These are phyloP conservation scores for Apiospora aurea DNA, from an alignment of 2,329 filamentous ascomycete genomes.

Conservation along the genomic window DNA sequence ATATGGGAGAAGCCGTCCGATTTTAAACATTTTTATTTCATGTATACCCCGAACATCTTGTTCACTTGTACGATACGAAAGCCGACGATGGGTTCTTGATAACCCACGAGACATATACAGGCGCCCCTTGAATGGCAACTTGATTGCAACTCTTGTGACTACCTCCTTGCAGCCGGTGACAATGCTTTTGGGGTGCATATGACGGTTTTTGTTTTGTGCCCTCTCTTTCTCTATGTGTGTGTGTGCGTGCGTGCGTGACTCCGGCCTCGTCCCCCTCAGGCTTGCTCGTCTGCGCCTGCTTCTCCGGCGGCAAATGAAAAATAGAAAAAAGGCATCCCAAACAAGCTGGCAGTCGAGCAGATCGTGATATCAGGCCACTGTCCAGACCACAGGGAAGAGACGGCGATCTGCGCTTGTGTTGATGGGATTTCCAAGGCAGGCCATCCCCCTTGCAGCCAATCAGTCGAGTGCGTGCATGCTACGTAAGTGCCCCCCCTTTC, in stretches of 20 bases:
- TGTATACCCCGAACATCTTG: conserved; percentile 19
- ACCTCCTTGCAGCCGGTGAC: not conserved
- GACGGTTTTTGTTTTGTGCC: not conserved
- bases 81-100: not conserved
- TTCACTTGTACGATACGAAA: conserved; percentile 6
- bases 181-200: not conserved
- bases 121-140: not conserved
- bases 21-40: not conserved
- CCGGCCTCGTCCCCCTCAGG: not conserved
- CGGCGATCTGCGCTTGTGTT: conserved; percentile 10
- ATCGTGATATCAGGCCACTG: not conserved
- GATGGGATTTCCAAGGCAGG: not conserved
- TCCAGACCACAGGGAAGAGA: not conserved
- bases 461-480: not conserved
- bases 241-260: not conserved
- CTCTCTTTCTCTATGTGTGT: not conserved
- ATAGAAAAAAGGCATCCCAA: not conserved
- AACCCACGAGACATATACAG: not conserved
- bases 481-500: not conserved
- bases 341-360: not conserved
- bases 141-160: not conserved
- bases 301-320: not conserved
- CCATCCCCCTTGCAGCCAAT: conserved; percentile 12
- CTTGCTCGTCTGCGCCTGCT: not conserved
- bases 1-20: not conserved